Percentiles rank a stretch among this genome's conserved stretches.
These are phyloP conservation scores for Cupressus sempervirens DNA, from an alignment of 75 land plant species.

Conservation along the genomic window DNA sequence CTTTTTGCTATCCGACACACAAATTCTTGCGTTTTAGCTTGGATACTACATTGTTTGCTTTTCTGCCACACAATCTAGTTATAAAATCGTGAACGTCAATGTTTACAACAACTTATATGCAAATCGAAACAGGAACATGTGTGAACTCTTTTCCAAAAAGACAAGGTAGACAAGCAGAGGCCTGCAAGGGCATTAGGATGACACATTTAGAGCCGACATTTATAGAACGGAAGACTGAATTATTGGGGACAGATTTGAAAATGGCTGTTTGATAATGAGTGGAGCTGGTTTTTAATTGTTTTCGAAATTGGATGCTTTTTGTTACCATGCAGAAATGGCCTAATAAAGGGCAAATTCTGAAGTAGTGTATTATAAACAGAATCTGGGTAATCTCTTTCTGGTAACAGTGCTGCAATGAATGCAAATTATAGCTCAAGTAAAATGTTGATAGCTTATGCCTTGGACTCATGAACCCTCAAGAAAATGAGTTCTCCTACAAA, in stretches of 20 bases:
- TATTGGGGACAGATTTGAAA: background rate
- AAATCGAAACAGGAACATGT: background rate
- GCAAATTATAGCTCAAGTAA: background rate
- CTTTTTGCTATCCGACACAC: background rate
- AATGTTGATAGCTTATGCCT: background rate
- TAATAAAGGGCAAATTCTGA: background rate
- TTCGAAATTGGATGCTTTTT: background rate
- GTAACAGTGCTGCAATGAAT: background rate
- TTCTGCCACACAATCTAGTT: background rate
- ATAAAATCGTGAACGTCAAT: background rate
- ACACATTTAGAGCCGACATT: background rate
- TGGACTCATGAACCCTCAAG: background rate
- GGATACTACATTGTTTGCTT: background rate
- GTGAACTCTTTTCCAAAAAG: background rate
- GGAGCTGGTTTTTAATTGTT: background rate
- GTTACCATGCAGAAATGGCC: background rate
- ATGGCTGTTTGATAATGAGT: background rate
- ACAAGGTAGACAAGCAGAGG: background rate
- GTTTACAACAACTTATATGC: background rate
- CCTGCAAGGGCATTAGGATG: background rate
- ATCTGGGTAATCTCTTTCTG: background rate
- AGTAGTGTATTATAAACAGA: background rate
- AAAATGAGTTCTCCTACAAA: background rate
- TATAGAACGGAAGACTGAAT: background rate
- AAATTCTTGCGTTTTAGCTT: background rate